Evolutionary conservation across 768 basidiomycete species (phyloP).

Genomic region (Termitomyces sp.): DNA sequence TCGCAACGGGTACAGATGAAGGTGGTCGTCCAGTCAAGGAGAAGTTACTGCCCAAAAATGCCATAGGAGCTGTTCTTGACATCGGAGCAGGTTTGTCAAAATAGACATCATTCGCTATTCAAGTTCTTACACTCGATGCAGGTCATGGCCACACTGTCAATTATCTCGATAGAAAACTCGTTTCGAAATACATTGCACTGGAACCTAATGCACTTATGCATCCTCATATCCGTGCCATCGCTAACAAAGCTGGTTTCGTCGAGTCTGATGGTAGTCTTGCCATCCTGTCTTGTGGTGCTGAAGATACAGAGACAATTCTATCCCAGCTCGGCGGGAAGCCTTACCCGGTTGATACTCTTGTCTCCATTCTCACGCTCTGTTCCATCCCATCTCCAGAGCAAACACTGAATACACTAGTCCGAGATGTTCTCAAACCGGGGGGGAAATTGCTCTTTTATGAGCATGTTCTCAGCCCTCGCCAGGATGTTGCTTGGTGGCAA

Average conservation of each 20-base stretch:
- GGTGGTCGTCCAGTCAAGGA: constrained; percentile 39
- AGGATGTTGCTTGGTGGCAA: constrained; percentile 72
- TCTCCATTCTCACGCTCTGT: constrained; percentile 68
- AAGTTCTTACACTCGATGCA: constrained; percentile 21
- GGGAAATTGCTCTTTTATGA: constrained; percentile 69
- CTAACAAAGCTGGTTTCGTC: constrained; percentile 48
- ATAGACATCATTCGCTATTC: not conserved
- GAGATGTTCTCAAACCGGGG: constrained; percentile 58
- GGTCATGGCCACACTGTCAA: constrained; percentile 62
- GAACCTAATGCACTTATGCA: constrained; percentile 75
- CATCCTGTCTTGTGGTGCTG: constrained; percentile 64
- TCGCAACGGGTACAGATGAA: constrained; percentile 47
- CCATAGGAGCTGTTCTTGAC: constrained; percentile 63
- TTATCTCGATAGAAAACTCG: constrained; percentile 53
- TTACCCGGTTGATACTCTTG: constrained; percentile 52
- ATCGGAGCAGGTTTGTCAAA: constrained; percentile 16
- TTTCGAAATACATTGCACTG: constrained; percentile 67
- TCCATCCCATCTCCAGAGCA: constrained; percentile 55
- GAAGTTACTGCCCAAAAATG: constrained; percentile 37
- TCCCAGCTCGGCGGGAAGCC: constrained; percentile 25
- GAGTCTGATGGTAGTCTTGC: constrained; percentile 42
- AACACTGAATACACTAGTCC: constrained; percentile 45
- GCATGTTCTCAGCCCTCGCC: constrained; percentile 56
- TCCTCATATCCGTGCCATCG: constrained; percentile 45
- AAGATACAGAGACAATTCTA: constrained; percentile 51